Evolutionary conservation across 2,329 filamentous ascomycete species (phyloP), one percentile per base, ranked within the genome.

Genomic region (Thielaviopsis ethacetica): DNA sequence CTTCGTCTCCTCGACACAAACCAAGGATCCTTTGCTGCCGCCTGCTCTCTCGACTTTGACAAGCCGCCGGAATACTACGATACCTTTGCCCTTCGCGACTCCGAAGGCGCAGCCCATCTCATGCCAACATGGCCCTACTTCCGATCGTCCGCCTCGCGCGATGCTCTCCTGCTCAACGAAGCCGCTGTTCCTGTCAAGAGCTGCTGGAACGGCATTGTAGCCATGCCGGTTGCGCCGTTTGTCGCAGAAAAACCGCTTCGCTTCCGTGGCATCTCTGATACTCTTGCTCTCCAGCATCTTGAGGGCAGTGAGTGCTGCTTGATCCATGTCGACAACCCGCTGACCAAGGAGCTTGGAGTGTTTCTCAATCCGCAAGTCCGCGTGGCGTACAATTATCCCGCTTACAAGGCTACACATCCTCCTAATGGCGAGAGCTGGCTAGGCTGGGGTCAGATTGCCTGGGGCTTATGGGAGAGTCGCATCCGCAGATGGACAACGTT

Each of bases 271-370:
- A 74, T 86, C 22, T 66, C 79, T 0, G 84, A 87, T 65, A 76
- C 75, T 3, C 77, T 91, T 1, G 81, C 80, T 2, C 65, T 68
- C 7, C 65, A 72, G 26, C 85, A 88, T 65, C 73, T 90, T 26
- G 87, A 91, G 68, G 86, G 76, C n/a, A 86, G 82, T 15, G 86
- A 91, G 69, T 90, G 86, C 72, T 91, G 87, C 68, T 77, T 91
- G 57, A 82, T 88, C 58, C 85, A 88, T 66, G 80, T 81, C 2
- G 85, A 88, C 65, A 88, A 88, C 64, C 79, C 79, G 1, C 70
- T 82, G 4, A 76, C 75, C 5, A 66, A 66, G 59, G 68, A 68
- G 5, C 63, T 69, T 58, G 82, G 85, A 55, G 80, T 88, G 5
- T 88, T 75, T 67, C 66, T 88, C 47, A 89, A 89, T 67, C 83